Conservation (phyloP, 2,329 filamentous ascomycete genomes). For the Trichoderma breve region DNA sequence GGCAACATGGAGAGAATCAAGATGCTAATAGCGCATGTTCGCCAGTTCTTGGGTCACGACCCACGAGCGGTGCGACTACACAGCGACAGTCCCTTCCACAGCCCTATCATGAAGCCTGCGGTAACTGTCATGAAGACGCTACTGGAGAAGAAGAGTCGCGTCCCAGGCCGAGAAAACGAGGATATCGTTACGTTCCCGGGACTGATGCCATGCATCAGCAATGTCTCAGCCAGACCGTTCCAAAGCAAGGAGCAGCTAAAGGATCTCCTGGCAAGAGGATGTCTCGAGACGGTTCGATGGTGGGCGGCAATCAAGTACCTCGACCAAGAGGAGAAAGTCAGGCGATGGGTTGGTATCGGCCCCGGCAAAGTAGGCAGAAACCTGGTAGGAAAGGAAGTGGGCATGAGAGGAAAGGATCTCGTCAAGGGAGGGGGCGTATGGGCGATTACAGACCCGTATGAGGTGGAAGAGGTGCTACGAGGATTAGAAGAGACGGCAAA, state of each 20-base stretch:
- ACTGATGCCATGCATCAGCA: constrained; percentile 74
- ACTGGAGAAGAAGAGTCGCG: constrained; percentile 58
- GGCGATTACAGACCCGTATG: constrained; percentile 79
- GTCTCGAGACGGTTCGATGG: constrained; percentile 90
- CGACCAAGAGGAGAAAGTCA: constrained; percentile 77
- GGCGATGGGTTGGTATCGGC: constrained; percentile 86
- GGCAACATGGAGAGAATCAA: constrained; percentile 82
- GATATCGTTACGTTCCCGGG: constrained; percentile 76
- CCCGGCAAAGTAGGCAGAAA: constrained; percentile 93
- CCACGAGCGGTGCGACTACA: constrained; percentile 83
- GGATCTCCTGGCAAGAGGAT: constrained; percentile 74
- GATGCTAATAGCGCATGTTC: constrained; percentile 76
- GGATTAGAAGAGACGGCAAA: constrained; percentile 64
- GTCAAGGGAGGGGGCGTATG: constrained; percentile 90
- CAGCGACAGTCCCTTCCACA: constrained; percentile 87
- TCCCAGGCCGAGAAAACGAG: constrained; percentile 51
- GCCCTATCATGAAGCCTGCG: constrained; percentile 85
- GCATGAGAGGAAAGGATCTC: constrained; percentile 72
- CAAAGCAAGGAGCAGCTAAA: constrained; percentile 69
- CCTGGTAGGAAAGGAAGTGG: constrained; percentile 91
- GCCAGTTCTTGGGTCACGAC: constrained; percentile 89
- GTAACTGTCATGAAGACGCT: constrained; percentile 69
- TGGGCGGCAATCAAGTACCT: constrained; percentile 91
- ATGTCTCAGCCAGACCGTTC: constrained; percentile 80
- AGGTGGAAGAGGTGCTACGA: constrained; percentile 66